Conservation (phyloP, 305 asterid genomes). For the Fraxinus velutina region DNA sequence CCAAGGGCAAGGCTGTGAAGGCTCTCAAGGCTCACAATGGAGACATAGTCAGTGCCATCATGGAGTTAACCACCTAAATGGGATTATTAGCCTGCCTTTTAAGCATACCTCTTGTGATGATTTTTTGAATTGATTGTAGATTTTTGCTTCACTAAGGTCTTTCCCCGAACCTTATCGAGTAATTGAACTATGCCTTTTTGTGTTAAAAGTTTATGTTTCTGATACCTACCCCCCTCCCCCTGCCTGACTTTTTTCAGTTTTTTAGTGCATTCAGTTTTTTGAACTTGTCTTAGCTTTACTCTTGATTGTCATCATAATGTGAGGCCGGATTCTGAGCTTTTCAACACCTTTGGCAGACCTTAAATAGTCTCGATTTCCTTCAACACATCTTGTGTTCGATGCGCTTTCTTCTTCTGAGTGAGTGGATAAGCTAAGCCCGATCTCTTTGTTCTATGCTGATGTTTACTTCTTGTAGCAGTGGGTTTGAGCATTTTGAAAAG, state of each 20-base stretch:
- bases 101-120: conserved; percentile 17
- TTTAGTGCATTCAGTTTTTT: not conserved
- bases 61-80: conserved; percentile 71
- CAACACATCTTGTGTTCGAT: not conserved
- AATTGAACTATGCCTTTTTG: conserved; percentile 14
- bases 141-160: conserved; percentile 11
- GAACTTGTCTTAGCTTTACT: not conserved
- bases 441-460: not conserved
- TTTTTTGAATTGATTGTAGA: conserved; percentile 19
- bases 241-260: not conserved
- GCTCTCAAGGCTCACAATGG: conserved; percentile 80
- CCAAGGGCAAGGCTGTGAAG: conserved; percentile 73
- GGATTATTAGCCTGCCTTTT: not conserved
- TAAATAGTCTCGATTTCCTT: not conserved
- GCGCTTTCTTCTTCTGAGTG: not conserved
- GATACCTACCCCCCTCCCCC: not conserved
- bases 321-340: not conserved
- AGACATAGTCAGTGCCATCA: conserved; percentile 87
- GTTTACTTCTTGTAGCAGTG: not conserved
- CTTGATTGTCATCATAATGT: not conserved
- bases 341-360: not conserved
- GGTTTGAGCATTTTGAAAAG: not conserved
- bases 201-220: not conserved
- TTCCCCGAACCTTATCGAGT: conserved; percentile 14
- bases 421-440: not conserved